Conservation (phyloP, 202 grass and related monocot species). For the Miscanthus sacchariflorus region DNA sequence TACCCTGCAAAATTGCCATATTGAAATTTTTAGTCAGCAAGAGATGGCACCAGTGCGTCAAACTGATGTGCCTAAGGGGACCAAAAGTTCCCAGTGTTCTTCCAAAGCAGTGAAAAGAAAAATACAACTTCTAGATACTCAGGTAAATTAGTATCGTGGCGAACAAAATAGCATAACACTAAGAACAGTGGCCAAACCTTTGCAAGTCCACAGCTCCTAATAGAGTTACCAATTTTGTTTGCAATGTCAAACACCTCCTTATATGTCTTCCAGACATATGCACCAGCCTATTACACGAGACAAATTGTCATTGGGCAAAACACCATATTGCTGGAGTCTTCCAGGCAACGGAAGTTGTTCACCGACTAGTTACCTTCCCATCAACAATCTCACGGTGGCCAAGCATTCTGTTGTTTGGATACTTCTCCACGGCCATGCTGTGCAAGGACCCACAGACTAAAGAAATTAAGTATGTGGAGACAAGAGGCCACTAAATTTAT, state of each 20-base stretch:
- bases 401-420: slow-evolving; percentile 76
- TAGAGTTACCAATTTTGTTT: slow-evolving; percentile 64
- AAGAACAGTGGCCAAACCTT: slow-evolving; percentile 57
- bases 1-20: slow-evolving; percentile 58
- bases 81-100: slow-evolving; percentile 13
- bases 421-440: slow-evolving; percentile 81
- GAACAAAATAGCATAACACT: slow-evolving; percentile 26
- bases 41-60: slow-evolving; percentile 14
- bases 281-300: slow-evolving; percentile 56
- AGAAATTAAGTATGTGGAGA: slow-evolving; percentile 26
- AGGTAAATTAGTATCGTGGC: slow-evolving; percentile 22
- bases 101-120: neutral
- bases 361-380: slow-evolving; percentile 63
- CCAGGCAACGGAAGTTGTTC: slow-evolving; percentile 7
- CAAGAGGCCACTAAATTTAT: slow-evolving; percentile 2
- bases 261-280: slow-evolving; percentile 80
- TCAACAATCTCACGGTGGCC: slow-evolving; percentile 69
- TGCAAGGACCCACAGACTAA: slow-evolving; percentile 22
- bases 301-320: slow-evolving; percentile 26
- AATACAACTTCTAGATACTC: neutral
- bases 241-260: slow-evolving; percentile 76
- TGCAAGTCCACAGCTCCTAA: slow-evolving; percentile 65
- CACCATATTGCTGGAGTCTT: neutral
- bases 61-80: slow-evolving; percentile 13
- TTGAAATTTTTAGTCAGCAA: slow-evolving; percentile 18